Evolutionary conservation across 805 yeast genomes (phyloP).

Genomic region (Candida orba): DNA sequence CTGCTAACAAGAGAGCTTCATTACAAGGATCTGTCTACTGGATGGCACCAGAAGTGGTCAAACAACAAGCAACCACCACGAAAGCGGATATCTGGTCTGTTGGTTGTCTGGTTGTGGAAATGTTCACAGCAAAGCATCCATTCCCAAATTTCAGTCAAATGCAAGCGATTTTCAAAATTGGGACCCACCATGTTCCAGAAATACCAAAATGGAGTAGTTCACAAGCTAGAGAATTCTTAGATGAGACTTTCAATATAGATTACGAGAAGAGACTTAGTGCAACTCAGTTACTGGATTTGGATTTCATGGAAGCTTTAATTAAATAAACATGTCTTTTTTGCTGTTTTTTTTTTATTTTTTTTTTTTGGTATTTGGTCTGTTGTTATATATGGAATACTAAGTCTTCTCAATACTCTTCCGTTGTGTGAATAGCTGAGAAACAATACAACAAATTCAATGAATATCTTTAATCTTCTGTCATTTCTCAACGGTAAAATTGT

Average conservation of each 20-base stretch:
- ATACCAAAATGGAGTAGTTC: conserved; percentile 68
- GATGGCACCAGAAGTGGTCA: conserved; percentile 99
- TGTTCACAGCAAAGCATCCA: conserved; percentile 95
- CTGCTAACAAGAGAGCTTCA: conserved; percentile 56
- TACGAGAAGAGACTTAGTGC: conserved; percentile 71
- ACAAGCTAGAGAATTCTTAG: conserved; percentile 61
- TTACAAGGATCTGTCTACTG: conserved; percentile 93
- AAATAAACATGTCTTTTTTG: not conserved
- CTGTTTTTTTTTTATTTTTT: not conserved
- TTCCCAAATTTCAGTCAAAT: conserved; percentile 91
- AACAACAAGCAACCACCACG: conserved; percentile 83
- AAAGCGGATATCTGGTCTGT: conserved; percentile 97
- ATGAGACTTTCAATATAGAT: conserved; percentile 66
- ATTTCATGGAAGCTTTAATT: conserved; percentile 36
- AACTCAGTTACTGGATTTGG: conserved; percentile 53
- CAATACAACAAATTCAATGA: too few species aligned
- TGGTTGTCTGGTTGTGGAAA: conserved; percentile 89
- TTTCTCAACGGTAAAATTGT: too few species aligned
- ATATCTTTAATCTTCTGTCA: too few species aligned
- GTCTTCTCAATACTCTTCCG: too few species aligned
- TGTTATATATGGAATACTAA: too few species aligned
- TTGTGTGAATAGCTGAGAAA: too few species aligned
- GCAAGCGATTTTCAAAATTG: conserved; percentile 95
- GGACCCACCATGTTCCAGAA: conserved; percentile 75
- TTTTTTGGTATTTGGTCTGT: too few species aligned